Conservation (phyloP, 2,329 filamentous ascomycete genomes). For the Alternaria tenuissima region DNA sequence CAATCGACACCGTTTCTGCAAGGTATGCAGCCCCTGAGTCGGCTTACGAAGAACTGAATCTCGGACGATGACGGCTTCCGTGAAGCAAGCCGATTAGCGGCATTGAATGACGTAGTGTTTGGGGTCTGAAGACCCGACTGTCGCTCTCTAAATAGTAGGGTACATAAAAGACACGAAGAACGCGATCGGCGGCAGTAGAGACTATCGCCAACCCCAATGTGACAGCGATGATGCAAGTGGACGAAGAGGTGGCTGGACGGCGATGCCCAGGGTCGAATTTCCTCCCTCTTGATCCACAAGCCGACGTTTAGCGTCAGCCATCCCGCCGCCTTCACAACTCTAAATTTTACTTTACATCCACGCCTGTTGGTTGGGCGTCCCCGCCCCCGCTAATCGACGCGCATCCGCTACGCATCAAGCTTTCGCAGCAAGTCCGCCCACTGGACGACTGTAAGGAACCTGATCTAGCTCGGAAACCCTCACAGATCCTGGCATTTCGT, state of each 20-base stretch:
- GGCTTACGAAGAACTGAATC: not conserved
- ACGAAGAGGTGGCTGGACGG: not conserved
- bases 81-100: not conserved
- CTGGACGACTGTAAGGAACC: not conserved
- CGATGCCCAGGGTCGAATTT: not conserved
- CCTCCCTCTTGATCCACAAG: not conserved
- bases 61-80: not conserved
- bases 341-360: not conserved
- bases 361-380: no score
- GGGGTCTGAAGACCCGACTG: not conserved
- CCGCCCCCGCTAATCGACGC: not conserved
- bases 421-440: not conserved
- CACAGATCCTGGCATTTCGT: slow-evolving; percentile 3
- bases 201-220: not conserved
- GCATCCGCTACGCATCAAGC: not conserved
- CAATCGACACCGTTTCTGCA: not conserved
- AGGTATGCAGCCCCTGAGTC: not conserved
- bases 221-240: not conserved
- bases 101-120: not conserved
- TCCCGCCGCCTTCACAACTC: not conserved
- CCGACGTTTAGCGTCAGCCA: not conserved
- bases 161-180: not conserved
- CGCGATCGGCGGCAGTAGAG: not conserved
- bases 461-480: not conserved
- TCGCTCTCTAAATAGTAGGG: not conserved